These are phyloP conservation scores for Penicillium steckii DNA, from an alignment of 495 filamentous ascomycete species.

Conservation along the genomic window DNA sequence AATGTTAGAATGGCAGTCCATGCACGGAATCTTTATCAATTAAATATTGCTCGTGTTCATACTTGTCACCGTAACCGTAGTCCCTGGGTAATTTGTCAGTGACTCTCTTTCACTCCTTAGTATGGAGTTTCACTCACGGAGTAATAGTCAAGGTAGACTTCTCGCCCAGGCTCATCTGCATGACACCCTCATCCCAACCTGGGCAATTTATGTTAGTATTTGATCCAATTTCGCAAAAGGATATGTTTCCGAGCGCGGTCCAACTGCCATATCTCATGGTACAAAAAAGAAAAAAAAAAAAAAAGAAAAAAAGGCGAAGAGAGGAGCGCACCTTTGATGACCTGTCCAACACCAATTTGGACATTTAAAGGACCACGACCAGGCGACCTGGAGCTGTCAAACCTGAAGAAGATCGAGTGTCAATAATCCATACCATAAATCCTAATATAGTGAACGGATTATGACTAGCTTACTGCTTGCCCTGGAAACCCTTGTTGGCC, in stretches of 20 bases:
- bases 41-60: constrained; percentile 25
- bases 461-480: constrained; percentile 41
- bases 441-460: neutral
- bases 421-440: neutral
- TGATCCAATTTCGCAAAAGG: too few relatives aligned
- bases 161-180: constrained; percentile 76
- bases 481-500: constrained; percentile 44
- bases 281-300: neutral
- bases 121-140: constrained; percentile 53
- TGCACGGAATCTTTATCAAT: neutral
- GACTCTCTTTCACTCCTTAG: neutral
- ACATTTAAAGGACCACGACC: constrained; percentile 62
- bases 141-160: constrained; percentile 77
- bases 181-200: constrained; percentile 89
- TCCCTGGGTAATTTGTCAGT: constrained; percentile 53
- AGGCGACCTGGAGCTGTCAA: constrained; percentile 67
- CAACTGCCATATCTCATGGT: too few relatives aligned
- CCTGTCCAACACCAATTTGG: constrained; percentile 68
- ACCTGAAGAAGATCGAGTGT: constrained; percentile 47
- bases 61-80: constrained; percentile 73
- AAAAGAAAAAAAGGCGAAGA: neutral
- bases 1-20: constrained; percentile 12
- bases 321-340: constrained; percentile 73
- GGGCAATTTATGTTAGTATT: constrained; percentile 11
- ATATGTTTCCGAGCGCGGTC: too few relatives aligned